Conservation (phyloP, 371 early-diverging fungal species). For the Mortierella sp. region DNA sequence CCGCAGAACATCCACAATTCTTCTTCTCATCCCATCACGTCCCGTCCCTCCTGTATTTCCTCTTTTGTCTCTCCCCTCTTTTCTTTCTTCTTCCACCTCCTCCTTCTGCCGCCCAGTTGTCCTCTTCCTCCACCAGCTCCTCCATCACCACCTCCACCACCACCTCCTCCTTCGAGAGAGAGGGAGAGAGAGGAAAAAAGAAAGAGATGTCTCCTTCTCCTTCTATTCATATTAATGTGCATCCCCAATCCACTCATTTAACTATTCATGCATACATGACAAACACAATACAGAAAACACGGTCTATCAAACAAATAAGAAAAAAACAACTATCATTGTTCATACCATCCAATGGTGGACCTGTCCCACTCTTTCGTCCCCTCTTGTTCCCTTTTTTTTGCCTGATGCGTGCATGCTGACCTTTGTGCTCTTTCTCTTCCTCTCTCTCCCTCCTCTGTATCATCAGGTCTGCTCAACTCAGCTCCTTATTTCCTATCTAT, state of each 20-base stretch:
- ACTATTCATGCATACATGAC: neutral
- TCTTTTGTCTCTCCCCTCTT: neutral
- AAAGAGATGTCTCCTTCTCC: neutral
- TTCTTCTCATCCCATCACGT: neutral
- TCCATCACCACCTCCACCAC: no score
- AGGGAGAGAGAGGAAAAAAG: neutral
- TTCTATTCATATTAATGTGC: neutral
- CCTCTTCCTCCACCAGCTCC: no score
- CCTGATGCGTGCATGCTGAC: neutral
- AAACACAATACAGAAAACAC: neutral
- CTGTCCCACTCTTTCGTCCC: slow-evolving; percentile 9
- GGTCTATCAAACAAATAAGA: neutral
- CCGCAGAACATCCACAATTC: no score
- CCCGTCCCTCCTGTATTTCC: no score
- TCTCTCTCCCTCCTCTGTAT: slow-evolving; percentile 1
- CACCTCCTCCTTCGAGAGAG: neutral
- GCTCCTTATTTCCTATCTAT: neutral
- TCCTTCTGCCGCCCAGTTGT: neutral
- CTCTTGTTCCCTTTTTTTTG: neutral
- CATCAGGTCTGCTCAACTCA: neutral
- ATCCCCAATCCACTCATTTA: neutral
- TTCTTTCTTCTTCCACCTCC: slow-evolving; percentile 4
- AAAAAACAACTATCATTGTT: neutral
- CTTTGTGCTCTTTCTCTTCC: neutral
- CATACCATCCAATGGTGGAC: neutral